Conservation (phyloP, 1,284 basidiomycete genomes). For the Mycena sp. region DNA sequence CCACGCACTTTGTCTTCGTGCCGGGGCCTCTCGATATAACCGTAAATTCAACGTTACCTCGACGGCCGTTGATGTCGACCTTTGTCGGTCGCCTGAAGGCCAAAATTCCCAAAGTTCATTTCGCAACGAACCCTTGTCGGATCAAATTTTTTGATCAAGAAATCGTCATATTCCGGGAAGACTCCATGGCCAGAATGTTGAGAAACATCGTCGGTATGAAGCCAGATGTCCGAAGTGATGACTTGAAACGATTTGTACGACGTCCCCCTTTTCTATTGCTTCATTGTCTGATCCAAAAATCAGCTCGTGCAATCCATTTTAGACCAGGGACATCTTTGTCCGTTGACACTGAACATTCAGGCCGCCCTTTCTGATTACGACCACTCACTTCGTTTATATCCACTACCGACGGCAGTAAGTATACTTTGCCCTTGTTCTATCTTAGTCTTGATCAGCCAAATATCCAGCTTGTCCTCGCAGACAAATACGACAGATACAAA, state of each 20-base stretch:
- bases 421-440: neutral
- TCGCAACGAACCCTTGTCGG: constrained; percentile 93
- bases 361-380: constrained; percentile 94
- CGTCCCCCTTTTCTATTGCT: neutral
- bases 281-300: neutral
- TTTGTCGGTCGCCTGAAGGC: constrained; percentile 76
- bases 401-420: constrained; percentile 90
- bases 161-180: constrained; percentile 93
- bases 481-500: constrained; percentile 96
- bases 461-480: constrained; percentile 89
- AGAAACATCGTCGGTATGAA: constrained; percentile 91
- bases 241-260: constrained; percentile 88
- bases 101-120: constrained; percentile 81
- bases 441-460: constrained; percentile 15
- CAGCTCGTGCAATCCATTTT: constrained; percentile 94
- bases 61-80: constrained; percentile 79
- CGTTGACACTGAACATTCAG: constrained; percentile 84
- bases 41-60: constrained; percentile 80
- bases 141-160: constrained; percentile 97
- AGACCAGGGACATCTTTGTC: constrained; percentile 92
- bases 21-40: constrained; percentile 94
- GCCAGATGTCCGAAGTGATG: constrained; percentile 74
- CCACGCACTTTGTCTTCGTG: constrained; percentile 92
- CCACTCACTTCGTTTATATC: constrained; percentile 93
- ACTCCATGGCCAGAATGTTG: constrained; percentile 94